Percentiles rank a stretch among this genome's conserved stretches.
phyloP scores from a whole-genome alignment of 805 yeast species.

The Kluyveromyces wickerhamii region DNA sequence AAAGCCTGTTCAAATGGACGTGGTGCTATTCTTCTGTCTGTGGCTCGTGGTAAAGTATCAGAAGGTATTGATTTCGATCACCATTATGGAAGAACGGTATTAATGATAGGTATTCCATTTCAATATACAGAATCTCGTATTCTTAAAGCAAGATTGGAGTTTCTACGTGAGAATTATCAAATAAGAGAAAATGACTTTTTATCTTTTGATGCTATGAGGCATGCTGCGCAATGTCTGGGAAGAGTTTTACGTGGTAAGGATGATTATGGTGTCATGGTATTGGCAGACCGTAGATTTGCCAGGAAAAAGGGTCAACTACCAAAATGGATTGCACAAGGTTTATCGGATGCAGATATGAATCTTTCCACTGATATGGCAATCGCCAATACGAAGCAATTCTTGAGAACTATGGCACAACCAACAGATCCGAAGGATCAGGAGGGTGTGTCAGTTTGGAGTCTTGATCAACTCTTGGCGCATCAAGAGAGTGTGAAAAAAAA shows the following conservation, averaged over 20 bases:
- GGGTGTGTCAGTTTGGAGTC: conserved; percentile 89
- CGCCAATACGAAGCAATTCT: conserved; percentile 86
- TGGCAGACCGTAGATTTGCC: conserved; percentile 90
- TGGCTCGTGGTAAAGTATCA: conserved; percentile 97
- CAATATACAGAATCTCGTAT: conserved; percentile 97
- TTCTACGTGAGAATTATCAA: conserved; percentile 84
- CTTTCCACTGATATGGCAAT: conserved; percentile 96
- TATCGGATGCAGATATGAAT: conserved; percentile 84
- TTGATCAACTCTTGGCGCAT: conserved; percentile 51
- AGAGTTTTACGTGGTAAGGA: conserved; percentile 96
- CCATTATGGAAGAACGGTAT: conserved; percentile 93
- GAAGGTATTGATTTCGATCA: conserved; percentile 99
- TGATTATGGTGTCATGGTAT: conserved; percentile 97
- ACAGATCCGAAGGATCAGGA: conserved; percentile 82
- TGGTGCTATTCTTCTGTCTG: conserved; percentile 93
- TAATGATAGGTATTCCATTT: conserved; percentile 98
- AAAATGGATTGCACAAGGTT: conserved; percentile 93
- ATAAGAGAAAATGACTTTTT: conserved; percentile 90
- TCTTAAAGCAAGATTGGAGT: conserved; percentile 88
- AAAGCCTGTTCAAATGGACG: conserved; percentile 96
- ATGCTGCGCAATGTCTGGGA: conserved; percentile 98
- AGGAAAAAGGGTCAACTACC: conserved; percentile 84
- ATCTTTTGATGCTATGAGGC: conserved; percentile 99
- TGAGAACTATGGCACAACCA: conserved; percentile 93
- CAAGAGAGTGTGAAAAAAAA: conserved; percentile 44